Conservation (phyloP, 352 stramenopile species). For the Pythium rishiriense region DNA sequence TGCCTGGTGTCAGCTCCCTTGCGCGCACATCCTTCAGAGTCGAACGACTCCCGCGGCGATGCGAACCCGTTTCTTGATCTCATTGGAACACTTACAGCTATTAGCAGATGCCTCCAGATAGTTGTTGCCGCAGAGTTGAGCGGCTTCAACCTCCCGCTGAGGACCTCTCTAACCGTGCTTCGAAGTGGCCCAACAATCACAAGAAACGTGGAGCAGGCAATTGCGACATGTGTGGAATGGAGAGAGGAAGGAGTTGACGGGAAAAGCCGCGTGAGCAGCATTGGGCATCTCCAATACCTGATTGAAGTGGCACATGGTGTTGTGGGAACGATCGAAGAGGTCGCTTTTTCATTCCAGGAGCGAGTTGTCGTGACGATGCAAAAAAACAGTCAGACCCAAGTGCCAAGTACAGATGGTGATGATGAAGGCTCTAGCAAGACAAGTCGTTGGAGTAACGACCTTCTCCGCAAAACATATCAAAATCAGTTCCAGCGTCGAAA, state of each 20-base stretch:
- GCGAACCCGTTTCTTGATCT: constrained; percentile 43
- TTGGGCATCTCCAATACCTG: constrained; percentile 48
- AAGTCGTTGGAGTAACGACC: constrained; percentile 46
- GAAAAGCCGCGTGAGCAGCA: constrained; percentile 24
- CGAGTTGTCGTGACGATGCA: constrained; percentile 73
- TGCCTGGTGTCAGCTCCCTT: constrained; percentile 54
- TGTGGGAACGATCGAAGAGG: constrained; percentile 36
- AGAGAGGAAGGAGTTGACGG: constrained; percentile 9
- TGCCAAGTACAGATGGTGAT: not conserved
- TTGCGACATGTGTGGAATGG: constrained; percentile 18
- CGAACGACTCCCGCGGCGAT: not conserved
- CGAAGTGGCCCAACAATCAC: constrained; percentile 14
- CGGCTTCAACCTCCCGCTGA: constrained; percentile 53
- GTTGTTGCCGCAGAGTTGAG: constrained; percentile 51
- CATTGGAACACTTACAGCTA: constrained; percentile 37
- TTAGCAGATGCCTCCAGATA: constrained; percentile 43
- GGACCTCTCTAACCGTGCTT: constrained; percentile 32
- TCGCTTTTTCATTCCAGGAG: constrained; percentile 59
- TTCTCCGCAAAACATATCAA: constrained; percentile 58
- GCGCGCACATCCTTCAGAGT: constrained; percentile 20
- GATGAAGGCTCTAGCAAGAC: not conserved
- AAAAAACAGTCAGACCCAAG: constrained; percentile 4
- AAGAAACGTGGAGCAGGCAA: constrained; percentile 12
- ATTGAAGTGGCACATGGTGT: constrained; percentile 41
- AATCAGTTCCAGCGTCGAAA: constrained; percentile 56